Conservation (phyloP, 371 early-diverging fungal species). For the Synchytrium microbalum region DNA sequence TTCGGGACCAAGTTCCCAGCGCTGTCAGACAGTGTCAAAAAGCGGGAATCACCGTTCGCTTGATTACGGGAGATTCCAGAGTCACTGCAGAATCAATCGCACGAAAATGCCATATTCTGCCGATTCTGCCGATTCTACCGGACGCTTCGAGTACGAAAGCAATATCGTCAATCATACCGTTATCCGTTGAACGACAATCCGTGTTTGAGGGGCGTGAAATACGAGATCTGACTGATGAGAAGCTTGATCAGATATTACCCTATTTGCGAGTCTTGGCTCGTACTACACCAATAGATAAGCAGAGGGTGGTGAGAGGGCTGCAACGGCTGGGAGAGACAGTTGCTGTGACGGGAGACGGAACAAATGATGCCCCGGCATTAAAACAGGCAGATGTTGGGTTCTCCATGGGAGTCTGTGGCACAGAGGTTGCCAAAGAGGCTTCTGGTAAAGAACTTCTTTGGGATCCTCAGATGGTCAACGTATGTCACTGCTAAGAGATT, state of each 20-base stretch:
- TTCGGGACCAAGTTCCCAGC: slow-evolving; percentile 81
- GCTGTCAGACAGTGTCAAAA: slow-evolving; percentile 75
- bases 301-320: slow-evolving; percentile 76
- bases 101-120: slow-evolving; percentile 79
- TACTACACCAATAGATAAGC: slow-evolving; percentile 90
- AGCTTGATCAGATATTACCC: slow-evolving; percentile 72
- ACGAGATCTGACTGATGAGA: slow-evolving; percentile 66
- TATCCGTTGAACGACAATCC: too few relatives aligned
- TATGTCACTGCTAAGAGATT: neutral
- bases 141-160: too few relatives aligned
- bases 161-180: too few relatives aligned
- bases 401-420: slow-evolving; percentile 95
- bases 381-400: slow-evolving; percentile 96
- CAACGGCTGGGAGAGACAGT: slow-evolving; percentile 87
- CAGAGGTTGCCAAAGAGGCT: slow-evolving; percentile 95
- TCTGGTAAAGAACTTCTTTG: slow-evolving; percentile 52
- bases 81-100: slow-evolving; percentile 92
- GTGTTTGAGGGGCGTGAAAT: slow-evolving; percentile 88
- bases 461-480: neutral
- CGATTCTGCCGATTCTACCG: slow-evolving; percentile 62
- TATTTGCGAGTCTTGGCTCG: slow-evolving; percentile 79
- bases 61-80: slow-evolving; percentile 97
- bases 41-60: slow-evolving; percentile 87
- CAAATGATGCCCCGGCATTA: slow-evolving; percentile 96
- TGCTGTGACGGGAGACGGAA: slow-evolving; percentile 96